A percentile compares a stretch with the other conserved stretches of the same genome.
Evolutionary conservation across 345 rosid genomes (phyloP).

Genomic region (Raphanus raphanistrum): DNA sequence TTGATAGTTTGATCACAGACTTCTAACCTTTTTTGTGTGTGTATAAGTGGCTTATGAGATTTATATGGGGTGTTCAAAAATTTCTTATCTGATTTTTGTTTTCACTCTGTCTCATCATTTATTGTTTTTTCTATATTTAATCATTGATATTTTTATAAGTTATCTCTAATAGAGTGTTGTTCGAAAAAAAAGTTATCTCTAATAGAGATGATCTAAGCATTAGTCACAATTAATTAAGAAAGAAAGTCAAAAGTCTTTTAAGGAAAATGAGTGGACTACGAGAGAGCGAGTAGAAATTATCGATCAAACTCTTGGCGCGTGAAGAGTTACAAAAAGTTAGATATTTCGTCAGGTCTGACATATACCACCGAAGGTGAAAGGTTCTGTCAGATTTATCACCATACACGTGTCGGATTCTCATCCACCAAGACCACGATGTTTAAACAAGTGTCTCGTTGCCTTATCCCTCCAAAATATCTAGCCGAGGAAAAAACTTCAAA

Average conservation of each 20-base stretch:
- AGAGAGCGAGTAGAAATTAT: constrained; percentile 9
- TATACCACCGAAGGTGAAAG: background rate
- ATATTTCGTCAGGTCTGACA: constrained; percentile 20
- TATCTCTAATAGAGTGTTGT: no score
- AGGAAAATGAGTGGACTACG: background rate
- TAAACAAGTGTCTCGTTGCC: constrained; percentile 29
- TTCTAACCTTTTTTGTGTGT: no score
- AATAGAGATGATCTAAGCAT: background rate
- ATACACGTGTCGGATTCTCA: constrained; percentile 25
- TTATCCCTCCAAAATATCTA: constrained; percentile 38
- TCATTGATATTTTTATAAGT: no score
- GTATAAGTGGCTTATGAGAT: no score
- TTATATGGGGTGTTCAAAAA: no score
- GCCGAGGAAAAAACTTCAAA: background rate
- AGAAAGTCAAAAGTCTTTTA: background rate
- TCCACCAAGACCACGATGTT: constrained; percentile 25
- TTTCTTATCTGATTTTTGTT: no score
- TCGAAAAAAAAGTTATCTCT: no score
- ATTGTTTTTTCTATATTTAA: no score
- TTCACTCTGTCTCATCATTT: no score
- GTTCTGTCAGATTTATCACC: constrained; percentile 20
- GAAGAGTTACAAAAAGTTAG: background rate
- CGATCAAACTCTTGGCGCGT: constrained; percentile 7
- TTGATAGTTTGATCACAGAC: no score
- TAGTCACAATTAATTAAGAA: background rate